These are phyloP conservation scores for Pleurotus pulmonarius DNA, from an alignment of 768 basidiomycete species.

Conservation along the genomic window DNA sequence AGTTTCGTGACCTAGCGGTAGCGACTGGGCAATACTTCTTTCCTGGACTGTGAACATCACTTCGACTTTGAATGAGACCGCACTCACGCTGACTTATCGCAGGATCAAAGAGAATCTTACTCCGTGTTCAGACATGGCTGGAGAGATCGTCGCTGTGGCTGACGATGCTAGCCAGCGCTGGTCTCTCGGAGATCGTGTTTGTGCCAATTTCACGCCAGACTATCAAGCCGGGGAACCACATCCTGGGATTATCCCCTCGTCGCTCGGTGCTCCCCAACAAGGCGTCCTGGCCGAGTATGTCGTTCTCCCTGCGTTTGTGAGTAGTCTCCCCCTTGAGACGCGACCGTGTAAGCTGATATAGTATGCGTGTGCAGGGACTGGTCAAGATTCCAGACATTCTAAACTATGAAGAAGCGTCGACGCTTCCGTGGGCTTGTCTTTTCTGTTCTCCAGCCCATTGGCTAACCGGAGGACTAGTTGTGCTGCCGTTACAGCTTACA, in stretches of 20 bases:
- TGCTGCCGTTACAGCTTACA: constrained; percentile 49
- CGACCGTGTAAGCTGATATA: background rate
- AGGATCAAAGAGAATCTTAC: background rate
- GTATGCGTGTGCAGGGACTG: constrained; percentile 18
- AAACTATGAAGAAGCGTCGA: constrained; percentile 42
- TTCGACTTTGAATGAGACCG: background rate
- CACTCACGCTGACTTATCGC: background rate
- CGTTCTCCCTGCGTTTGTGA: constrained; percentile 31
- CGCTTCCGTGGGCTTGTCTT: constrained; percentile 28
- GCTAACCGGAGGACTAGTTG: constrained; percentile 17
- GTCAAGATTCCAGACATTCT: constrained; percentile 39
- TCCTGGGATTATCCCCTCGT: constrained; percentile 18
- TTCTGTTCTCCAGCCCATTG: no score
- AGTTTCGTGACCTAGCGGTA: constrained; percentile 35
- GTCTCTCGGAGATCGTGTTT: constrained; percentile 37
- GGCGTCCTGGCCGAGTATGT: constrained; percentile 38
- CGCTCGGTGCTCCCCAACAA: constrained; percentile 32
- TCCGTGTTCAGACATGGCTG: constrained; percentile 31
- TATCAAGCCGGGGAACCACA: constrained; percentile 31
- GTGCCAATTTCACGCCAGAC: constrained; percentile 32
- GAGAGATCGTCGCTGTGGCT: constrained; percentile 34
- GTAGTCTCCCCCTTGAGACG: background rate
- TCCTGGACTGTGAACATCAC: constrained; percentile 12
- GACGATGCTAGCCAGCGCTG: constrained; percentile 20
- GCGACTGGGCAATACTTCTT: constrained; percentile 24